A percentile compares a stretch with the other conserved stretches of the same genome.
These are phyloP conservation scores for Dendrobium nobile DNA, from an alignment of 106 monocot species.

Conservation along the genomic window DNA sequence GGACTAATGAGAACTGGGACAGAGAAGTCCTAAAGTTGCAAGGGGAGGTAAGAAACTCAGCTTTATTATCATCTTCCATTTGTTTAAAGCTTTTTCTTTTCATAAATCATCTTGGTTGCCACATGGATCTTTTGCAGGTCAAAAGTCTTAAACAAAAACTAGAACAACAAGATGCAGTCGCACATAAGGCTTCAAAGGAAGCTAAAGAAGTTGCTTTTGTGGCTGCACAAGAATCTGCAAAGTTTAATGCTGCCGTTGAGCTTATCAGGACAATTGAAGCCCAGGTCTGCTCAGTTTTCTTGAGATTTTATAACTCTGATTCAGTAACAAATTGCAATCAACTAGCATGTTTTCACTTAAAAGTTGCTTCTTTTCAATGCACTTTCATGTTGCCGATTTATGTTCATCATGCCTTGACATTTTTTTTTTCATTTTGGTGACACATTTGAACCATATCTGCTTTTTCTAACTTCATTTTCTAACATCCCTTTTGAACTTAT, in stretches of 20 bases:
- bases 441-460: too few species aligned
- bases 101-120: too few species aligned
- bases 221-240: slow-evolving; percentile 37
- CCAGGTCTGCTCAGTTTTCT: slow-evolving; percentile 21
- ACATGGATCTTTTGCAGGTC: slow-evolving; percentile 27
- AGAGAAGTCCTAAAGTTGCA: slow-evolving; percentile 51
- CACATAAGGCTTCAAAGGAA: slow-evolving; percentile 48
- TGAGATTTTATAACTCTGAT: not conserved
- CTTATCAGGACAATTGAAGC: slow-evolving; percentile 35
- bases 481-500: too few species aligned
- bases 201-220: slow-evolving; percentile 28
- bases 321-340: not conserved
- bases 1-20: slow-evolving; percentile 44
- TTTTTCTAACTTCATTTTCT: too few species aligned
- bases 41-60: slow-evolving; percentile 22
- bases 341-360: not conserved
- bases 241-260: slow-evolving; percentile 22
- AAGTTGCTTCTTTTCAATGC: too few species aligned
- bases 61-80: not conserved
- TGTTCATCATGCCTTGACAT: too few species aligned
- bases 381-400: too few species aligned
- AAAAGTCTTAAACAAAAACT: slow-evolving; percentile 38
- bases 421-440: too few species aligned
- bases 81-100: not conserved
- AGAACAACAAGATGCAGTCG: slow-evolving; percentile 42